phyloP scores from a whole-genome alignment of 2,329 filamentous ascomycete genomes.

The Exophiala xenobiotica region DNA sequence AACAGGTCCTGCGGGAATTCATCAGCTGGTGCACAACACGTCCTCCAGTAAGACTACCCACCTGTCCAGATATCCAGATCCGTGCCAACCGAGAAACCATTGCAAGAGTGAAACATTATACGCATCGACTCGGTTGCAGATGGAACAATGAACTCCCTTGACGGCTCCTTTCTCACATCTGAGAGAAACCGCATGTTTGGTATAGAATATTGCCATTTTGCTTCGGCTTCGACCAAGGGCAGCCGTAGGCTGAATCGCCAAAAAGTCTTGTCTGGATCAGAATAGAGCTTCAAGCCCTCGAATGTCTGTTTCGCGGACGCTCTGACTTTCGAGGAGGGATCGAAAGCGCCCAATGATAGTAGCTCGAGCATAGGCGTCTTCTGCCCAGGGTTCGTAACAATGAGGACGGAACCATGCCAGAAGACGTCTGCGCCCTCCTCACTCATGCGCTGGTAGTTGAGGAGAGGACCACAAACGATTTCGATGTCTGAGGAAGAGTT shows the following conservation, averaged over 20 bases:
- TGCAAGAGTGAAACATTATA: slow-evolving; percentile 69
- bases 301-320: slow-evolving; percentile 26
- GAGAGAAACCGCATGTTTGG: slow-evolving; percentile 63
- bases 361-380: slow-evolving; percentile 62
- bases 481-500: slow-evolving; percentile 35
- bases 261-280: slow-evolving; percentile 59
- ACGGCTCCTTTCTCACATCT: slow-evolving; percentile 50
- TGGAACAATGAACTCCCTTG: slow-evolving; percentile 56
- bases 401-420: slow-evolving; percentile 83
- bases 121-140: slow-evolving; percentile 64
- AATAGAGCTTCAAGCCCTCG: slow-evolving; percentile 58
- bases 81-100: slow-evolving; percentile 66
- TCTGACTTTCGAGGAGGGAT: slow-evolving; percentile 7
- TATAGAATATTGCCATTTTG: slow-evolving; percentile 76
- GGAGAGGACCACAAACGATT: slow-evolving; percentile 48
- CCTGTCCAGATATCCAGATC: slow-evolving; percentile 60
- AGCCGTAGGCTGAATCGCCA: slow-evolving; percentile 59
- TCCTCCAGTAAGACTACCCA: slow-evolving; percentile 4
- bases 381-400: slow-evolving; percentile 74
- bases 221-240: slow-evolving; percentile 70
- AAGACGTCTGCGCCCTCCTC: slow-evolving; percentile 33
- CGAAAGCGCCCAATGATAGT: slow-evolving; percentile 44
- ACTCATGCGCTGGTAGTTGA: slow-evolving; percentile 50
- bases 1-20: slow-evolving; percentile 46
- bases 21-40: slow-evolving; percentile 1